phyloP scores from a whole-genome alignment of 169 alveolate species.

The Plasmodium chabaudi region DNA sequence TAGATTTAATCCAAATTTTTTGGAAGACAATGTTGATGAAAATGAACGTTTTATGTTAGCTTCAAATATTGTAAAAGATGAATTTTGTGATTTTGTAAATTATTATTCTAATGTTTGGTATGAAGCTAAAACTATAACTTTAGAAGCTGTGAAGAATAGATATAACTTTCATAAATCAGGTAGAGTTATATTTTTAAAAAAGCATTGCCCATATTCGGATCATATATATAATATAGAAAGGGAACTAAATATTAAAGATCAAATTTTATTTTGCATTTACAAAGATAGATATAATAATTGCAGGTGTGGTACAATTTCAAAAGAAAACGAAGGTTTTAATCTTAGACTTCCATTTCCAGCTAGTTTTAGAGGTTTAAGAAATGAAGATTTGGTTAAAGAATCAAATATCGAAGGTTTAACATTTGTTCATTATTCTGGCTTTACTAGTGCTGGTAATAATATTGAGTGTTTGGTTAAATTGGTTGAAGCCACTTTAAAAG shows the following conservation, averaged over 20 bases:
- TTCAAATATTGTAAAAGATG: slow-evolving; percentile 85
- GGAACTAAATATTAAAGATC: slow-evolving; percentile 67
- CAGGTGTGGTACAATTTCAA: slow-evolving; percentile 79
- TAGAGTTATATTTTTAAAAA: slow-evolving; percentile 78
- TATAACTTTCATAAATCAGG: slow-evolving; percentile 84
- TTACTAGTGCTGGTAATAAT: slow-evolving; percentile 86
- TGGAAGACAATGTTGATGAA: slow-evolving; percentile 82
- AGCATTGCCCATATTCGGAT: slow-evolving; percentile 83
- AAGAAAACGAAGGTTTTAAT: slow-evolving; percentile 77
- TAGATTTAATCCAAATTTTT: slow-evolving; percentile 91
- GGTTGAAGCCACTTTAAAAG: slow-evolving; percentile 59
- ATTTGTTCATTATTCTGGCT: slow-evolving; percentile 85
- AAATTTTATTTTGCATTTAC: slow-evolving; percentile 76
- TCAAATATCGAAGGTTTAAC: slow-evolving; percentile 82
- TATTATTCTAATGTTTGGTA: slow-evolving; percentile 78
- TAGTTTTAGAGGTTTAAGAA: slow-evolving; percentile 82
- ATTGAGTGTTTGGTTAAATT: slow-evolving; percentile 60
- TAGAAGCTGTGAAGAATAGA: slow-evolving; percentile 79
- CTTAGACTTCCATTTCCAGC: slow-evolving; percentile 84
- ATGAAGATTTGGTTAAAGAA: slow-evolving; percentile 79
- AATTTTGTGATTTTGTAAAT: slow-evolving; percentile 74
- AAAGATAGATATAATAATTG: slow-evolving; percentile 61
- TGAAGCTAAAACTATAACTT: slow-evolving; percentile 76
- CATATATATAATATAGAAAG: slow-evolving; percentile 81
- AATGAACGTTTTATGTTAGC: slow-evolving; percentile 85